Percentiles rank a stretch among this genome's conserved stretches.
Conservation (phyloP, 2,329 filamentous ascomycete genomes). For the Calonectria pseudoturangicola region DNA sequence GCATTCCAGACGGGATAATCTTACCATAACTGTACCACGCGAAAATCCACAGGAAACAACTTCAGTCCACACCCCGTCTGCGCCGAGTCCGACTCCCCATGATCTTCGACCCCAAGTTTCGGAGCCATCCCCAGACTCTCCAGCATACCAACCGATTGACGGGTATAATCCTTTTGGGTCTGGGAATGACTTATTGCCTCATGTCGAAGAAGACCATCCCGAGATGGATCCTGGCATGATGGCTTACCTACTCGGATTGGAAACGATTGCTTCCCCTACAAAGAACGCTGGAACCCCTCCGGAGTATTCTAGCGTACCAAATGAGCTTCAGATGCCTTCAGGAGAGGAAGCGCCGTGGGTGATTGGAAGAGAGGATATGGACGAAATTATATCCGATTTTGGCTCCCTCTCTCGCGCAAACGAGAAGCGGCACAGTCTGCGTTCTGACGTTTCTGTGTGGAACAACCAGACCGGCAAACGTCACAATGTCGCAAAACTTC, state of each 20-base stretch:
- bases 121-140: background rate
- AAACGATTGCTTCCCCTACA: background rate
- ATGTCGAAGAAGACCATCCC: background rate
- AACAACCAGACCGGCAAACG: conserved; percentile 45
- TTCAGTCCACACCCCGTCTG: conserved; percentile 58
- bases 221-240: background rate
- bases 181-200: background rate
- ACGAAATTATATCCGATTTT: conserved; percentile 31
- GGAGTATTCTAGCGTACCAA: background rate
- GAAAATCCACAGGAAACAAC: conserved; percentile 6
- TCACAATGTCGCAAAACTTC: conserved; percentile 32
- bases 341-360: conserved; percentile 6
- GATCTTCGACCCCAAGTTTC: conserved; percentile 53
- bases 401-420: conserved; percentile 14
- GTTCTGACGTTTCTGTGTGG: conserved; percentile 49
- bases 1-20: conserved; percentile 15
- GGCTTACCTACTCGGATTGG: background rate
- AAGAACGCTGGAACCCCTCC: conserved; percentile 9
- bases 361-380: conserved; percentile 12
- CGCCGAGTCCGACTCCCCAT: conserved; percentile 59
- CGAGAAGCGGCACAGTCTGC: conserved; percentile 44
- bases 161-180: background rate
- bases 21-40: conserved; percentile 1
- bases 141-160: conserved; percentile 13
- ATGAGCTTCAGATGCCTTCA: background rate